Evolutionary conservation across 164 flowering plant genomes (phyloP).

Genomic region (grape (Vitis vinifera)): DNA sequence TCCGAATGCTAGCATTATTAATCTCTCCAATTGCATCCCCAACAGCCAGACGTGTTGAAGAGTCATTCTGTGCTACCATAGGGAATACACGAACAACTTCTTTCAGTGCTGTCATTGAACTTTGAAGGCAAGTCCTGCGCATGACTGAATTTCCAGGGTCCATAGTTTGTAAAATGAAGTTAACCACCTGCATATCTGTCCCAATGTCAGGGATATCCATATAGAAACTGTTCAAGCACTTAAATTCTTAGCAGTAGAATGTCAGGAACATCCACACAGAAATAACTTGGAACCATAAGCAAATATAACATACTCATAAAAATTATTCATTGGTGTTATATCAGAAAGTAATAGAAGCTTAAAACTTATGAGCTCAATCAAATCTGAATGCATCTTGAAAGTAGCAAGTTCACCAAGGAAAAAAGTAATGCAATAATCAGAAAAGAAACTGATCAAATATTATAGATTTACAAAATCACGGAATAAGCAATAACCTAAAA

Average conservation of each 20-base stretch:
- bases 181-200: slow-evolving; percentile 81
- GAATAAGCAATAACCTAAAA: too few species aligned
- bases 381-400: too few species aligned
- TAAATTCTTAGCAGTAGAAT: not conserved
- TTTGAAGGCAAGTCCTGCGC: slow-evolving; percentile 80
- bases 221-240: not conserved
- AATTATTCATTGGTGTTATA: not conserved
- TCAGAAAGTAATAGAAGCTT: too few species aligned
- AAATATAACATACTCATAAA: not conserved
- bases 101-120: slow-evolving; percentile 69
- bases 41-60: slow-evolving; percentile 75
- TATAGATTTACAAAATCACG: too few species aligned
- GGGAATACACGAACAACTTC: slow-evolving; percentile 85
- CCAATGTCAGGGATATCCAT: slow-evolving; percentile 34
- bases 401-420: too few species aligned
- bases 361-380: too few species aligned
- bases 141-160: slow-evolving; percentile 84
- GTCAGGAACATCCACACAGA: too few species aligned
- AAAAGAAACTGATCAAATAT: too few species aligned
- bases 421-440: too few species aligned
- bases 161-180: slow-evolving; percentile 83
- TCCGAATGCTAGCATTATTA: slow-evolving; percentile 59
- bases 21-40: slow-evolving; percentile 88
- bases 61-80: slow-evolving; percentile 82
- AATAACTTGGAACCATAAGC: too few species aligned